Conservation (phyloP, 106 monocot genomes). For the Apostasia ramifera region DNA sequence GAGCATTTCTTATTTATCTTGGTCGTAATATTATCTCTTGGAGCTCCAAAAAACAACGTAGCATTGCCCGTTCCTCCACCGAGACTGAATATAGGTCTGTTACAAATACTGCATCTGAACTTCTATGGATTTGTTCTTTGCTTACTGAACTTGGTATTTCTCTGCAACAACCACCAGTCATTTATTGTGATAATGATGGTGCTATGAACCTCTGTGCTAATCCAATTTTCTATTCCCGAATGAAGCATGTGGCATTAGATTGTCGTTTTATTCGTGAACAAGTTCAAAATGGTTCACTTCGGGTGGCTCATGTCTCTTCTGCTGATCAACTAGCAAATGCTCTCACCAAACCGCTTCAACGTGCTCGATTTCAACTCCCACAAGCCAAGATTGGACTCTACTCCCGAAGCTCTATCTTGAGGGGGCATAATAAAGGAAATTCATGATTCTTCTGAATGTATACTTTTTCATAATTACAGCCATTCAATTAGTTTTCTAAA, state of each 20-base stretch:
- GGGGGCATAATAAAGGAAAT: constrained; percentile 5
- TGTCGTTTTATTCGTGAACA: constrained; percentile 18
- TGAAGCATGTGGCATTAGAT: constrained; percentile 17
- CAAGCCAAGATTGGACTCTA: constrained; percentile 4
- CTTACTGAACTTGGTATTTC: constrained; percentile 3
- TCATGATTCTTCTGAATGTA: background rate
- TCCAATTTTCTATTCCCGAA: constrained; percentile 13
- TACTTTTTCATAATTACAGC: too few relatives aligned
- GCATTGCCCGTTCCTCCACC: constrained; percentile 12
- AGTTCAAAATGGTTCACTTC: background rate
- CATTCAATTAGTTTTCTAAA: too few relatives aligned
- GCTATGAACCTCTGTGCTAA: background rate
- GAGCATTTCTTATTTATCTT: constrained; percentile 3
- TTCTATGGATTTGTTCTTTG: constrained; percentile 9
- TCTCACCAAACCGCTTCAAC: constrained; percentile 1
- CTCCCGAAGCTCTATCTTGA: background rate
- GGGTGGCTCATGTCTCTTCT: background rate
- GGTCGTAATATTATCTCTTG: constrained; percentile 8
- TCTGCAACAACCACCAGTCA: background rate
- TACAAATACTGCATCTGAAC: constrained; percentile 1
- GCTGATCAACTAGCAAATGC: constrained; percentile 3
- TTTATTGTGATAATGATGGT: constrained; percentile 23
- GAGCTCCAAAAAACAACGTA: constrained; percentile 10
- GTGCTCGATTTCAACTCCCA: too few relatives aligned
- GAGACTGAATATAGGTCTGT: constrained; percentile 16